Evolutionary conservation across 2,329 filamentous ascomycete genomes (phyloP).

Genomic region (Hymenoscyphus repandus): DNA sequence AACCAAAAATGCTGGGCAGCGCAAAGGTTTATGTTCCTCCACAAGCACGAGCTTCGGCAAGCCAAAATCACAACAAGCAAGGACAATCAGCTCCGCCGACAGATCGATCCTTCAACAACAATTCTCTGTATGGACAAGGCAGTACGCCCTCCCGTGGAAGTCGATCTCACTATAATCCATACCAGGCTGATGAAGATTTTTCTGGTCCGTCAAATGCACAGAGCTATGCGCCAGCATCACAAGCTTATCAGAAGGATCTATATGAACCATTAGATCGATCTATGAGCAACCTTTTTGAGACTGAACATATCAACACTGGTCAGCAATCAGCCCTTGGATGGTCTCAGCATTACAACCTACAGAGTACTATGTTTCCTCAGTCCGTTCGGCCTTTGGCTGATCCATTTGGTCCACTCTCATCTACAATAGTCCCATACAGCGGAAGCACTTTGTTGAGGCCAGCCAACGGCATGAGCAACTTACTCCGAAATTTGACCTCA

Average conservation of each 20-base stretch:
- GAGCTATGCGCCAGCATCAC: too few species aligned
- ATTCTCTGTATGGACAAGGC: not conserved
- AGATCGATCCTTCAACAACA: not conserved
- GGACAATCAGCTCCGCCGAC: not conserved
- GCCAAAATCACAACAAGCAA: not conserved
- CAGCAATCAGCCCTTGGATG: too few species aligned
- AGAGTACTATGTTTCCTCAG: not conserved
- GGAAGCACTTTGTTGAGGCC: conserved; percentile 1
- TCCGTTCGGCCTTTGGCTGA: not conserved
- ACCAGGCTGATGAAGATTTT: too few species aligned
- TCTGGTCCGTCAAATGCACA: too few species aligned
- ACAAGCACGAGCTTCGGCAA: not conserved
- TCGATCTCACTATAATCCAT: too few species aligned
- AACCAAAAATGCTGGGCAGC: conserved; percentile 7
- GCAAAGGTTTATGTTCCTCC: not conserved
- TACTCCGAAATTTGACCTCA: conserved; percentile 17
- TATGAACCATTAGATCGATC: too few species aligned
- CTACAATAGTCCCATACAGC: conserved; percentile 6
- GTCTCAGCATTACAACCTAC: not conserved
- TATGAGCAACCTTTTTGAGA: too few species aligned
- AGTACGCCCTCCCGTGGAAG: not conserved
- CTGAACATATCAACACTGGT: too few species aligned
- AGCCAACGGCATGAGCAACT: conserved; percentile 9
- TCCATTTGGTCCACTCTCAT: conserved; percentile 11
- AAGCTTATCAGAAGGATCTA: too few species aligned